Evolutionary conservation across 345 rosid genomes (phyloP), one percentile per base, ranked within the genome.

Genomic region (Pugionium dolabratum): DNA sequence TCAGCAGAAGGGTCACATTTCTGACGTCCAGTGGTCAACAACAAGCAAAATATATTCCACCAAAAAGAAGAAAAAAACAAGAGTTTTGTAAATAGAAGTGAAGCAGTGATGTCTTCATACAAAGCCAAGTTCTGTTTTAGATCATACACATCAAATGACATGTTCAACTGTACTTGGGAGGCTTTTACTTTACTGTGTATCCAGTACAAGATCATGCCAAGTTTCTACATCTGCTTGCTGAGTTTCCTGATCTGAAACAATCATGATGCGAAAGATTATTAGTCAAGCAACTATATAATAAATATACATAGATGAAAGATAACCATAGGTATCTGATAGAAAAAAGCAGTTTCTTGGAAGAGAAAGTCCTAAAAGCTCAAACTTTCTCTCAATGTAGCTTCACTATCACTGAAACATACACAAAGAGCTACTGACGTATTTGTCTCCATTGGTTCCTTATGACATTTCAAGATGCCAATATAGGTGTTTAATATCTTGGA

Each of bases 201-300:
- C 82, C 46, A 86, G 64, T 26, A 90, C 96, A 58, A 89, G 96
- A 53, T 92, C 98, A 62, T 75, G 95, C 97, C 98, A 92, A 55
- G 81, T 61, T 56, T 92, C 92, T 43, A 69, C 80, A 66, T 82
- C 85, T 34, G 55, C 77, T 54, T 74, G 93, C 52, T 83, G 93
- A 74, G 85, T 56, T 78, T 83, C 95, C 43, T 84, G 96, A 79
- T 83, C 98, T 92, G 83, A 41, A 76, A 78, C 46, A 57, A 65
- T 41, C 11, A 4, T 27, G 52, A 64, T 7, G 18, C n/a, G 1
- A 56, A 0, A 2, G 30, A 42, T 28, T 51, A 46, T 56, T 70
- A 25, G 50, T 41, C 27, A 46, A 28, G 27, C 10, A 34, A 36
- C 7, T 25, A 27, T 9, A 26, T 45, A 18, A 18, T 18, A 18